A percentile compares a stretch with the other conserved stretches of the same genome.
Conservation (phyloP, 2,329 filamentous ascomycete species). For the Xylariomycetidae sp. region DNA sequence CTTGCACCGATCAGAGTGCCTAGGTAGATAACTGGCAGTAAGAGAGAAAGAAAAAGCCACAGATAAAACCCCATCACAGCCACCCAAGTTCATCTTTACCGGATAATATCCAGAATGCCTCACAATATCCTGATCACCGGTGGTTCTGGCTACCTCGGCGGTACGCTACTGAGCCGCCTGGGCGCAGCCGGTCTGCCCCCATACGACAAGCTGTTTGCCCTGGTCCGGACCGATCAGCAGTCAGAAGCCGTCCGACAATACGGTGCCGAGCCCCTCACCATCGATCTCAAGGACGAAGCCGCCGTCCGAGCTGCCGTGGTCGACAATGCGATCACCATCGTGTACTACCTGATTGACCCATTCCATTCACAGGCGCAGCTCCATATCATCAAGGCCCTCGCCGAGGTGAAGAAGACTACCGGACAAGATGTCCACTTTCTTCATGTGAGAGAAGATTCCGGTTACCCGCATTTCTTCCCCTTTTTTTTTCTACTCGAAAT, state of each 20-base stretch:
- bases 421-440: conserved; percentile 43
- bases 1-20: too few relatives aligned
- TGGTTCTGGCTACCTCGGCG: conserved; percentile 49
- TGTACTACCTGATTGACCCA: conserved; percentile 44
- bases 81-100: too few relatives aligned
- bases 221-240: conserved; percentile 42
- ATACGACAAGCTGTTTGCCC: conserved; percentile 40
- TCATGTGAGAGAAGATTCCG: too few relatives aligned
- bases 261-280: conserved; percentile 35
- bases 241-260: conserved; percentile 39
- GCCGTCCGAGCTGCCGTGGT: conserved; percentile 33
- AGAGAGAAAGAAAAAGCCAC: too few relatives aligned
- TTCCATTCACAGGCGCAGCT: conserved; percentile 26
- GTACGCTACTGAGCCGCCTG: conserved; percentile 39
- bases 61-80: too few relatives aligned
- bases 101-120: conserved; percentile 13
- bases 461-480: too few relatives aligned
- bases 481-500: background rate
- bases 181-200: conserved; percentile 31
- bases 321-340: conserved; percentile 39
- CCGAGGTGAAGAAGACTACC: conserved; percentile 35
- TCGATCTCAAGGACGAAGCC: conserved; percentile 33
- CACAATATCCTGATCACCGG: conserved; percentile 45
- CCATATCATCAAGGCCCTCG: conserved; percentile 41
- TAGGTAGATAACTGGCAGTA: too few relatives aligned